Percentiles rank a stretch among this genome's conserved stretches.
Conservation (phyloP, 306 rosid genomes). For the Lotus japonicus region DNA sequence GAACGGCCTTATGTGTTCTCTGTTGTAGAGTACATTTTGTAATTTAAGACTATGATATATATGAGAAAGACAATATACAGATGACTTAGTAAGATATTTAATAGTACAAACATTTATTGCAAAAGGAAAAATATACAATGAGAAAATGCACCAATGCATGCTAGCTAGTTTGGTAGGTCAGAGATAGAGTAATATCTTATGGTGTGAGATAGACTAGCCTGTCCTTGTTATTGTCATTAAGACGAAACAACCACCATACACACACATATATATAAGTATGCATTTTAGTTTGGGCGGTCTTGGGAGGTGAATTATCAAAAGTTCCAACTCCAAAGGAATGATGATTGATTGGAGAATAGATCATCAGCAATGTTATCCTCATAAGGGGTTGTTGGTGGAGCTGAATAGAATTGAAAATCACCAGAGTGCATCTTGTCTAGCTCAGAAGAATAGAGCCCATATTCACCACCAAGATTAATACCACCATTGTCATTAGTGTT, state of each 20-base stretch:
- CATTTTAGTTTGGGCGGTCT: background rate
- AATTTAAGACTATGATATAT: too few relatives aligned
- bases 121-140: background rate
- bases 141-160: background rate
- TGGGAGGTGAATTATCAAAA: constrained; percentile 13
- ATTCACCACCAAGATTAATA: background rate
- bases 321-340: constrained; percentile 55
- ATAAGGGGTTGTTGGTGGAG: background rate
- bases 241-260: background rate
- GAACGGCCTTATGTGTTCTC: too few relatives aligned
- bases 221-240: background rate
- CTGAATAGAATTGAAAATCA: constrained; percentile 17
- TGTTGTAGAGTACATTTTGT: too few relatives aligned
- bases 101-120: background rate
- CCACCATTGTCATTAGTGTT: background rate
- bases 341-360: constrained; percentile 28
- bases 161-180: background rate
- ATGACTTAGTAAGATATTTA: background rate
- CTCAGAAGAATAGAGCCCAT: constrained; percentile 14
- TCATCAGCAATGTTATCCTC: constrained; percentile 7
- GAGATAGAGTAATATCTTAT: too few relatives aligned
- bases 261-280: background rate
- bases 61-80: background rate
- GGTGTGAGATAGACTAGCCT: background rate
- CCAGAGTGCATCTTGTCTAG: constrained; percentile 36